phyloP scores from a whole-genome alignment of 441 rosid genomes.

The Euphorbia schlechtendalii region DNA sequence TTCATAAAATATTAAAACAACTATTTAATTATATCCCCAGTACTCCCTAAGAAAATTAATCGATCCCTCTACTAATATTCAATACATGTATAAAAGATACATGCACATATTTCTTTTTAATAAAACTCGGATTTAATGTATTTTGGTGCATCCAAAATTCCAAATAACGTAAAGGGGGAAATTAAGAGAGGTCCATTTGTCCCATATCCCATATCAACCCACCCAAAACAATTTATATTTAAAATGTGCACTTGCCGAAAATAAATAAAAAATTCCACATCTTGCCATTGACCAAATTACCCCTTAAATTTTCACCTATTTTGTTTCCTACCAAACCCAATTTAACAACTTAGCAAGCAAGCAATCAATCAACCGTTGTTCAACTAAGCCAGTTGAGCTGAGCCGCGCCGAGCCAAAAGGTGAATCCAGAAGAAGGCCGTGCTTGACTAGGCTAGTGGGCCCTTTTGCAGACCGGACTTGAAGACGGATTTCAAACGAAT shows the following conservation, averaged over 20 bases:
- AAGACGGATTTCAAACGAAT: conserved; percentile 32
- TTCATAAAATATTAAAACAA: no score
- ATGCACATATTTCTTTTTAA: no score
- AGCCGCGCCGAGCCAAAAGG: conserved; percentile 26
- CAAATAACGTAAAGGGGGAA: no score
- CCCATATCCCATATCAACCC: not conserved
- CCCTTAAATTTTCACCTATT: not conserved
- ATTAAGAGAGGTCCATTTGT: no score
- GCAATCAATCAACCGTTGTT: not conserved
- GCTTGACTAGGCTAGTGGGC: conserved; percentile 49
- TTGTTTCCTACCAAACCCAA: conserved; percentile 7
- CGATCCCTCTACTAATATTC: no score
- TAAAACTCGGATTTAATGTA: no score
- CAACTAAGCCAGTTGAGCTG: not conserved
- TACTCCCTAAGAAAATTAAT: no score
- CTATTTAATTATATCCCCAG: no score
- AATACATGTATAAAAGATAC: no score
- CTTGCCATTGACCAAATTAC: not conserved
- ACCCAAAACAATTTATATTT: not conserved
- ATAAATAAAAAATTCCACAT: not conserved
- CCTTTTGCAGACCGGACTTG: conserved; percentile 41
- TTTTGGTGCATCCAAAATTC: no score
- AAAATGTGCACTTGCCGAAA: no score
- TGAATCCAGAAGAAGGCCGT: conserved; percentile 28
- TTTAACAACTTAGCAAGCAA: not conserved